Evolutionary conservation across 1,284 basidiomycete genomes (phyloP).

Genomic region (Bondarzewia mesenterica): DNA sequence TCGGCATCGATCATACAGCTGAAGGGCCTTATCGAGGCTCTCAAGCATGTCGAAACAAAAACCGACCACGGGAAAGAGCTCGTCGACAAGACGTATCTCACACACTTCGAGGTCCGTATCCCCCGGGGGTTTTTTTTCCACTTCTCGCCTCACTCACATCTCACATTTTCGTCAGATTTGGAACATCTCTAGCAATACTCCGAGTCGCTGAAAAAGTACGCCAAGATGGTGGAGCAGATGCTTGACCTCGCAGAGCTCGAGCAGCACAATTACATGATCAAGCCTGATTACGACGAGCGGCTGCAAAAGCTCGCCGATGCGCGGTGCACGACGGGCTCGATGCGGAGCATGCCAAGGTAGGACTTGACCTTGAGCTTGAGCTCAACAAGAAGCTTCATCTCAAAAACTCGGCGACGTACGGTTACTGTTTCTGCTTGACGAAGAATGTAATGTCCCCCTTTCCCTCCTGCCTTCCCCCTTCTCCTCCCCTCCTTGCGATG

Average conservation of each 20-base stretch:
- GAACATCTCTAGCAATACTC: no score
- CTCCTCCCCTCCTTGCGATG: neutral
- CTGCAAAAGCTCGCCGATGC: conserved; percentile 67
- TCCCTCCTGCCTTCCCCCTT: neutral
- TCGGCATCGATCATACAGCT: no score
- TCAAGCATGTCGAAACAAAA: no score
- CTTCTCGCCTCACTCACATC: no score
- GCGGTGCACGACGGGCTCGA: conserved; percentile 82
- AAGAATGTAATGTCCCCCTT: conserved; percentile 59
- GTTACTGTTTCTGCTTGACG: conserved; percentile 90
- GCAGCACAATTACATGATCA: conserved; percentile 86
- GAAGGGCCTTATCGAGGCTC: no score
- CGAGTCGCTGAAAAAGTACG: conserved; percentile 69
- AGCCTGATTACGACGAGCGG: conserved; percentile 81
- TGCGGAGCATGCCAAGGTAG: conserved; percentile 68
- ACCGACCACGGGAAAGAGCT: conserved; percentile 43
- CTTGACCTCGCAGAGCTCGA: conserved; percentile 85
- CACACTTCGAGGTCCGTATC: conserved; percentile 45
- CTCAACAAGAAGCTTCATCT: conserved; percentile 95
- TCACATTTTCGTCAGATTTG: no score
- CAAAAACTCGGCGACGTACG: conserved; percentile 87
- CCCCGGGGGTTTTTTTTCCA: no score
- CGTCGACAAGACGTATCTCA: conserved; percentile 62
- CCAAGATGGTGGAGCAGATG: conserved; percentile 93
- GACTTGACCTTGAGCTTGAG: conserved; percentile 74